Conservation (phyloP, 768 basidiomycete genomes). For the Tricholoma hemisulphureum region DNA sequence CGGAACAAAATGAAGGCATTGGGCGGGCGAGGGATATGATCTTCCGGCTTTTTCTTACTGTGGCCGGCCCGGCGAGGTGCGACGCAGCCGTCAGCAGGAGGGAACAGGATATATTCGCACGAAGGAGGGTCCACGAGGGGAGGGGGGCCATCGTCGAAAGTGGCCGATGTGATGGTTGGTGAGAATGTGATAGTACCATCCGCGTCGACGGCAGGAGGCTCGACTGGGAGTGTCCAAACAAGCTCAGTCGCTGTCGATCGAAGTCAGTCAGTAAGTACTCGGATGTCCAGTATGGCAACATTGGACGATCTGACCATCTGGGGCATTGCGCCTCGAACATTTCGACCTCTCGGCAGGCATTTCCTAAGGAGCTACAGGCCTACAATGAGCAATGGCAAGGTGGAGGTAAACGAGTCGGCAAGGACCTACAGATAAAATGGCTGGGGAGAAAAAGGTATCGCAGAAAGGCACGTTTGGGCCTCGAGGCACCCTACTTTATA, state of each 20-base stretch:
- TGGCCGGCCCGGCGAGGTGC: conserved; percentile 50
- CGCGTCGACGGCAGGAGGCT: conserved; percentile 26
- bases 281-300: neutral
- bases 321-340: conserved; percentile 33
- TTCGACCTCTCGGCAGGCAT: conserved; percentile 53
- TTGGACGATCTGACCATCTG: conserved; percentile 35
- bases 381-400: conserved; percentile 3
- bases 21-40: conserved; percentile 80
- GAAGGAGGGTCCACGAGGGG: conserved; percentile 35
- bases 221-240: conserved; percentile 46
- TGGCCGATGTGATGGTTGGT: conserved; percentile 55
- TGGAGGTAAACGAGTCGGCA: conserved; percentile 10
- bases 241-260: conserved; percentile 38
- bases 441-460: conserved; percentile 23
- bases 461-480: conserved; percentile 19
- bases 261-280: conserved; percentile 5
- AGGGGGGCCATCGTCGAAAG: conserved; percentile 50
- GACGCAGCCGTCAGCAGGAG: conserved; percentile 40
- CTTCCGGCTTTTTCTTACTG: conserved; percentile 66
- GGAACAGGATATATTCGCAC: conserved; percentile 56
- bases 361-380: conserved; percentile 8
- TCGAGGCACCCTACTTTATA: conserved; percentile 26
- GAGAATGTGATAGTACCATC: conserved; percentile 53
- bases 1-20: conserved; percentile 89
- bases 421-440: conserved; percentile 18